phyloP scores from a whole-genome alignment of 305 asterid species.

The Fraxinus nigra region DNA sequence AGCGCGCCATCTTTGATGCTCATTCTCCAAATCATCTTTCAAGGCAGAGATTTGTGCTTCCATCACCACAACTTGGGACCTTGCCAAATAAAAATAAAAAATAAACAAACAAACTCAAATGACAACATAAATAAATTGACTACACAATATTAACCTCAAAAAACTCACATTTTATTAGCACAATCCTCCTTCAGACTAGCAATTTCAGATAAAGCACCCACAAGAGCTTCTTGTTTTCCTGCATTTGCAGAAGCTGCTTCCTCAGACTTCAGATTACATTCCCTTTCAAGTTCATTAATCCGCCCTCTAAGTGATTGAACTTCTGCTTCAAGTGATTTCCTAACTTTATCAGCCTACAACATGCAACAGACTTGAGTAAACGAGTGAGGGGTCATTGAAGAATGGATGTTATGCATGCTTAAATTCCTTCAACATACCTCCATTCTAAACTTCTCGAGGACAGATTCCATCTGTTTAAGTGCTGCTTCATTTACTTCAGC shows the following conservation, averaged over 20 bases:
- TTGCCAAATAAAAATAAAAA: conserved; percentile 16
- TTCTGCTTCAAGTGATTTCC: conserved; percentile 69
- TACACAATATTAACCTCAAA: not conserved
- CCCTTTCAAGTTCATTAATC: conserved; percentile 62
- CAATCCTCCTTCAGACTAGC: conserved; percentile 62
- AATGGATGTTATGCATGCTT: not conserved
- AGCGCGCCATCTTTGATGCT: conserved; percentile 70
- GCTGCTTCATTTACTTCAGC: conserved; percentile 87
- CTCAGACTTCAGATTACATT: conserved; percentile 56
- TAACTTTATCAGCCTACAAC: conserved; percentile 56
- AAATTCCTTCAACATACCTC: conserved; percentile 44
- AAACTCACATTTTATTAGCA: conserved; percentile 58
- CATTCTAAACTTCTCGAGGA: conserved; percentile 54
- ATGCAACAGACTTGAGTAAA: conserved; percentile 4
- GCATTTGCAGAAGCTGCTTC: conserved; percentile 69
- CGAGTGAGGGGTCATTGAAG: conserved; percentile 4
- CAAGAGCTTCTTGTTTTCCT: conserved; percentile 75
- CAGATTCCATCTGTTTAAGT: conserved; percentile 64
- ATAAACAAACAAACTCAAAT: not conserved
- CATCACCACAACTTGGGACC: conserved; percentile 63
- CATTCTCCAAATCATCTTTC: conserved; percentile 79
- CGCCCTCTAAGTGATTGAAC: conserved; percentile 49
- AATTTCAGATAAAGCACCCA: conserved; percentile 62
- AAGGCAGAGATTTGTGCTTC: conserved; percentile 62
- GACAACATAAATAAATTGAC: not conserved